Evolutionary conservation across 2,329 filamentous ascomycete genomes (phyloP), one percentile per base, ranked within the genome.

Genomic region (Clonostachys byssicola): DNA sequence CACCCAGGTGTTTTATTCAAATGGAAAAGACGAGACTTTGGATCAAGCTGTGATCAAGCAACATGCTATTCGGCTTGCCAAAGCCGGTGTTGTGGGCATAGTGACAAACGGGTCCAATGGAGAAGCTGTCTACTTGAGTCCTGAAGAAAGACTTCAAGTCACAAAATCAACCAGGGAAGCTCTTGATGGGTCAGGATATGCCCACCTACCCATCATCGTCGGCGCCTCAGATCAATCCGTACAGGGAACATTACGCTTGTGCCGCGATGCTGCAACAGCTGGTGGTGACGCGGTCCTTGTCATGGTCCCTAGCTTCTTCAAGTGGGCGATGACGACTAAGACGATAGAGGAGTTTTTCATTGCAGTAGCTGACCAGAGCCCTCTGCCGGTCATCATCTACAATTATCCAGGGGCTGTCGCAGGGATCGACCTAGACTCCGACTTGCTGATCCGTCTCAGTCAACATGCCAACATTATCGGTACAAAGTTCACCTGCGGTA

Each of bases 41-140:
- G 83, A 88, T 56, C 71, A 81, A 45, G 64, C 76, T 12, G 72
- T 74, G 20, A 80, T 85, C 63, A 44, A 23, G 18, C 43, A 72
- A 51, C 83, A 87, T 58, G 78, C 81, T 35, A 74, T 85, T 34
- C 79, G 81, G 43, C 75, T 86, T 44, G 82, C 81, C 20, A 70
- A 82, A 62, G 81, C 82, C 39, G 83, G 83, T 6, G 75, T 86
- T n/a, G 80, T 79, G 35, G 83, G 83, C n/a, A 74, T 87, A 40
- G 80, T 86, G 33, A 81, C 80, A 49, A 83, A 85, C 77, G 83
- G 83, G 50, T 86, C 82, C 39, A 86, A 86, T 61, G 83, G 83
- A 44, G 83, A 87, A 68, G 82, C 83, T 14, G 83, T 86, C 34
- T 82, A 86, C 46, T 45, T 54, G 14, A 45, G 49, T 3, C n/a